These are phyloP conservation scores for Inosperma sp. DNA, from an alignment of 768 basidiomycete species.

Conservation along the genomic window DNA sequence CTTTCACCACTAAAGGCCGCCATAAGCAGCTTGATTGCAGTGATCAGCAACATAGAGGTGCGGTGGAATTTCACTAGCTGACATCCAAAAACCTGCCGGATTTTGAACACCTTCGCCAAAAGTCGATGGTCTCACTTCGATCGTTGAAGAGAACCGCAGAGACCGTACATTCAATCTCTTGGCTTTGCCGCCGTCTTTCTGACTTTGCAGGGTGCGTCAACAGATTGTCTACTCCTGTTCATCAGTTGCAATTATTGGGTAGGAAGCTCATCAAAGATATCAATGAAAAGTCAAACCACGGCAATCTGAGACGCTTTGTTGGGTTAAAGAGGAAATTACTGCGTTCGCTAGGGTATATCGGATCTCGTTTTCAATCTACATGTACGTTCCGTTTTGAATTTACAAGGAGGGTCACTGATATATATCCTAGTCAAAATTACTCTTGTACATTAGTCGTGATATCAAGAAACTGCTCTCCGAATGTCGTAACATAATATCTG, in stretches of 20 bases:
- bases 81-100: neutral
- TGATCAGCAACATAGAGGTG: neutral
- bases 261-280: neutral
- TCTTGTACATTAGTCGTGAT: neutral
- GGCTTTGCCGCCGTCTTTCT: neutral
- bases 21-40: neutral
- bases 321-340: neutral
- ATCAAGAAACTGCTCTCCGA: neutral
- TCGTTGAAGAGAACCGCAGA: neutral
- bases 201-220: neutral
- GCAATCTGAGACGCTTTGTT: neutral
- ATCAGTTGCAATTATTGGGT: neutral
- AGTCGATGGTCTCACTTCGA: too few relatives aligned
- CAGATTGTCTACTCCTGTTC: neutral
- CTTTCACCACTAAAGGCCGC: too few relatives aligned
- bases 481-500: neutral
- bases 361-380: neutral
- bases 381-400: neutral
- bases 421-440: neutral
- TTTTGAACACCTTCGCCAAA: neutral
- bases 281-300: neutral
- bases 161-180: neutral
- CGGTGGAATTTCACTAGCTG: neutral
- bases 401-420: neutral
- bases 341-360: neutral